These are phyloP conservation scores for Coelastrella sp. DNA, from an alignment of 139 green algal genomes.

Conservation along the genomic window DNA sequence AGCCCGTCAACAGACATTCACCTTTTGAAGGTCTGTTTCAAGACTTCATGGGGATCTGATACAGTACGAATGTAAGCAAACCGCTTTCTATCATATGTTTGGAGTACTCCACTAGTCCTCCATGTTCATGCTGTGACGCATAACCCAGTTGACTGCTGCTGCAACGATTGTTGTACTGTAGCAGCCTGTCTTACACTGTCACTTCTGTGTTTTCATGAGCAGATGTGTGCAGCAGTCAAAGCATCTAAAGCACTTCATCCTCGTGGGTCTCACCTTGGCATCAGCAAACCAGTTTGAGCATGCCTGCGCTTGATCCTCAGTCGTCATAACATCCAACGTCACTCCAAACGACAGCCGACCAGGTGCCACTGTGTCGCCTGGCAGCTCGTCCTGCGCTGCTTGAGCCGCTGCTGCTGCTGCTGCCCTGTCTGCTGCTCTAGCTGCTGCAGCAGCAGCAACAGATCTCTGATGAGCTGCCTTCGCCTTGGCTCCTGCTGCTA, in stretches of 20 bases:
- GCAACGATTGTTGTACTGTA: too few species aligned
- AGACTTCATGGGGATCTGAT: too few species aligned
- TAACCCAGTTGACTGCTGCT: too few species aligned
- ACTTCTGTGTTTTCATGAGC: too few species aligned
- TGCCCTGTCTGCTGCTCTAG: background rate
- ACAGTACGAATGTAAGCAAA: too few species aligned
- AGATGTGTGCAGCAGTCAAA: too few species aligned
- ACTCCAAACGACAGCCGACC: background rate
- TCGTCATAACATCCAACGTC: background rate
- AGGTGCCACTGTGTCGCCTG: background rate
- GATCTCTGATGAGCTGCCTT: background rate
- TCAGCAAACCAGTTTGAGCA: background rate
- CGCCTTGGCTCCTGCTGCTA: slow-evolving; percentile 11
- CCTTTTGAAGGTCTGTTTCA: too few species aligned
- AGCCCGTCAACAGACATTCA: too few species aligned
- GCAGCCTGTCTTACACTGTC: too few species aligned
- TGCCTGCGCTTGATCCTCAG: background rate
- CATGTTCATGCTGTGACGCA: too few species aligned
- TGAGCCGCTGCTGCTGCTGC: background rate
- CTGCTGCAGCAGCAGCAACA: slow-evolving; percentile 5
- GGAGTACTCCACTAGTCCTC: too few species aligned
- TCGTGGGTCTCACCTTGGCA: background rate
- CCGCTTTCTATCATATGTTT: too few species aligned
- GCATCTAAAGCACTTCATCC: background rate
- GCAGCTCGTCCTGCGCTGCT: background rate